Conservation (phyloP, 345 rosid genomes). For the Citrus maxima region DNA sequence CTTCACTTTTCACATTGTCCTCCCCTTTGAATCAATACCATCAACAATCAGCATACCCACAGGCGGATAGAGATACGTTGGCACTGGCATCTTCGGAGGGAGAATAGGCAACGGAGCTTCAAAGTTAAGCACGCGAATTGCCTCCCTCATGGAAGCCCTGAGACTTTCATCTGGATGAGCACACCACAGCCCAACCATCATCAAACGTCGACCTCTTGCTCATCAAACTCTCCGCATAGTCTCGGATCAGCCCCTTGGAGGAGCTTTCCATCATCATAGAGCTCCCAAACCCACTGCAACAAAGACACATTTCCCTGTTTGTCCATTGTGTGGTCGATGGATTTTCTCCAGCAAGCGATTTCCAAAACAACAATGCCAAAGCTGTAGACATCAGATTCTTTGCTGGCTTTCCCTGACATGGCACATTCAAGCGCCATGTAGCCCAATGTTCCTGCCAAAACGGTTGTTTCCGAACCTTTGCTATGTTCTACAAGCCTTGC, state of each 20-base stretch:
- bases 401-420: conserved; percentile 16
- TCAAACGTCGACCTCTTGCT: conserved; percentile 1
- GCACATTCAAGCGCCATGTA: conserved; percentile 19
- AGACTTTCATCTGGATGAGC: conserved; percentile 6
- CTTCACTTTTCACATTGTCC: not conserved
- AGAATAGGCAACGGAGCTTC: conserved; percentile 12
- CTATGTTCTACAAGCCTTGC: conserved; percentile 12
- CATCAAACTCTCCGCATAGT: not conserved
- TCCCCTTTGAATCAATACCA: not conserved
- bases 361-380: conserved; percentile 36
- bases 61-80: not conserved
- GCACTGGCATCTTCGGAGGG: conserved; percentile 6
- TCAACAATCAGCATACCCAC: not conserved
- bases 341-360: conserved; percentile 22
- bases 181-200: conserved; percentile 16
- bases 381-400: conserved; percentile 32
- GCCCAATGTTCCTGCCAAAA: conserved; percentile 17
- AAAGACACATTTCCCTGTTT: not conserved
- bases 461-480: conserved; percentile 10
- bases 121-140: not conserved
- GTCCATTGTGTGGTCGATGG: not conserved
- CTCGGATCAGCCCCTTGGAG: not conserved
- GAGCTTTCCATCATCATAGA: not conserved
- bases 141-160: conserved; percentile 13
- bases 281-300: too few relatives aligned